Conservation (phyloP, 1,139 yeast genomes). For the Suhomyces choctaworum region DNA sequence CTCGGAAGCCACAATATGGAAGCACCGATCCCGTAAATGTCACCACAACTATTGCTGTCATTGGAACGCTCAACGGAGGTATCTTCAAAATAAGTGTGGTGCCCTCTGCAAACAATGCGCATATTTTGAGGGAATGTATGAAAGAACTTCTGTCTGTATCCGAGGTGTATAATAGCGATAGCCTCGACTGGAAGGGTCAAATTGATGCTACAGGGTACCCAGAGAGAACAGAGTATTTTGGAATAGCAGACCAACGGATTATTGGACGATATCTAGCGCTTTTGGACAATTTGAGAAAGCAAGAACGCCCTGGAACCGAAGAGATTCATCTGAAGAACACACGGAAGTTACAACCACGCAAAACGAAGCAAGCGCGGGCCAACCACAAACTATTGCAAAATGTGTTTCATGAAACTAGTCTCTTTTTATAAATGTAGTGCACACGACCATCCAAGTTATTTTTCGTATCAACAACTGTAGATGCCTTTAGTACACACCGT, state of each 20-base stretch:
- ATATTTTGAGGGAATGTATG: slow-evolving; percentile 1
- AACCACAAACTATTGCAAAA: slow-evolving; percentile 7
- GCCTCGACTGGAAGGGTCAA: slow-evolving; percentile 9
- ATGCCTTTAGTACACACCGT: neutral
- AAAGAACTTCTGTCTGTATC: slow-evolving; percentile 4
- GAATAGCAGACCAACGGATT: slow-evolving; percentile 5
- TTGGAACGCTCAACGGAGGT: slow-evolving; percentile 43
- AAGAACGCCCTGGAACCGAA: neutral
- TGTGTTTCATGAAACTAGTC: slow-evolving; percentile 1
- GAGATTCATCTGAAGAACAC: too few species aligned
- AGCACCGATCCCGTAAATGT: neutral
- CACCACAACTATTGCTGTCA: slow-evolving; percentile 17
- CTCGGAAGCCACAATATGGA: neutral
- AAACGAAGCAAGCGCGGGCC: slow-evolving; percentile 1
- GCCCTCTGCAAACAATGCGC: slow-evolving; percentile 1
- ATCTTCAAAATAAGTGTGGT: slow-evolving; percentile 22
- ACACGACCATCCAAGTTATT: slow-evolving; percentile 8
- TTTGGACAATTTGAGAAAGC: neutral
- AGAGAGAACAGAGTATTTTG: slow-evolving; percentile 7
- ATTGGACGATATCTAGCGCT: slow-evolving; percentile 6
- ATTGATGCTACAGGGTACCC: slow-evolving; percentile 5
- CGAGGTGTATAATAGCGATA: neutral
- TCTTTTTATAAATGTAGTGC: neutral
- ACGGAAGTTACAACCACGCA: too few species aligned
- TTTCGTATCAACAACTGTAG: slow-evolving; percentile 6